A percentile compares a stretch with the other conserved stretches of the same genome.
These are phyloP conservation scores for Pneumocystis sp. DNA, from an alignment of 1,139 yeast genomes.

Conservation along the genomic window DNA sequence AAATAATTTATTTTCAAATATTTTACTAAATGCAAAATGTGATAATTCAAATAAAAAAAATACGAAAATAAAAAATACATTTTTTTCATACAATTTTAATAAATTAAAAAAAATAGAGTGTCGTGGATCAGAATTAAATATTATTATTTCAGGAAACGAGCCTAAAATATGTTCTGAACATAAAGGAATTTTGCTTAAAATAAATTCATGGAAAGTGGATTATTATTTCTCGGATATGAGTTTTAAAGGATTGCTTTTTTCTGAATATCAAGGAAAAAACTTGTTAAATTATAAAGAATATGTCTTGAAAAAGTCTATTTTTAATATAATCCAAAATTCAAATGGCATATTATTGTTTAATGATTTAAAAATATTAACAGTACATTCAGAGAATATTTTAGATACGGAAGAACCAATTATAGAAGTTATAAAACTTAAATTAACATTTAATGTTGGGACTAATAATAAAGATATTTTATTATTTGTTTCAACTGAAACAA, in stretches of 20 bases:
- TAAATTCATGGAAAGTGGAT: slow-evolving; percentile 1
- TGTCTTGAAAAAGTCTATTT: slow-evolving; percentile 1
- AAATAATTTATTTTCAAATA: background rate
- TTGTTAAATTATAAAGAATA: background rate
- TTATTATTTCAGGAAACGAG: background rate
- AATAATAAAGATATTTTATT: slow-evolving; percentile 2
- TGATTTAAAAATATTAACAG: slow-evolving; percentile 9
- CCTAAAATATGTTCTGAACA: background rate
- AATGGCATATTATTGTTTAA: slow-evolving; percentile 8
- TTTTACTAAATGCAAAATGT: background rate
- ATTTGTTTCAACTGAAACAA: slow-evolving; percentile 7
- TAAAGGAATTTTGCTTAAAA: background rate
- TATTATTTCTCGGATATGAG: background rate
- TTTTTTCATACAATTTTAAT: background rate
- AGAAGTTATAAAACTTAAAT: slow-evolving; percentile 11
- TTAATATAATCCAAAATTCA: background rate
- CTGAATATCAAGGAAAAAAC: background rate
- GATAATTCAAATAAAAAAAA: background rate
- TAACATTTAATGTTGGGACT: slow-evolving; percentile 7
- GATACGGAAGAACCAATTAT: slow-evolving; percentile 13
- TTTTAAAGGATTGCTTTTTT: background rate
- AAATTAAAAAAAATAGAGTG: slow-evolving; percentile 1
- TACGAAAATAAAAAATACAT: background rate
- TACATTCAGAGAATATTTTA: slow-evolving; percentile 9
- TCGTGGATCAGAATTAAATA: slow-evolving; percentile 3